Base-by-base conservation (phyloP, 257 asterid genomes). In the Paraleonurus japonicus region DNA sequence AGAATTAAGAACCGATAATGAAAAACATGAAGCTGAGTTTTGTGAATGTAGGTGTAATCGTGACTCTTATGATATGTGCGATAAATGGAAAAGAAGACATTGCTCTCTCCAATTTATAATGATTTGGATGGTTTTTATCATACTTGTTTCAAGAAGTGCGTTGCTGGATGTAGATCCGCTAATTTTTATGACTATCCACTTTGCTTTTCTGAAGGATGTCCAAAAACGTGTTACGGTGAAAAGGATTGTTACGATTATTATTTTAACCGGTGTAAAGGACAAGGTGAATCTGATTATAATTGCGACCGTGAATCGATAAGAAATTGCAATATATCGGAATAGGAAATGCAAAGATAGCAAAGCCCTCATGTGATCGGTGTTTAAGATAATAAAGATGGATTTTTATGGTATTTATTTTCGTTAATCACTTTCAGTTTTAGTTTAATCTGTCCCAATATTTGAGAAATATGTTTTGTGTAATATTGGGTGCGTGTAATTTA, bases 401-500 rank as follows among this genome's bases (percentile, higher is more conserved):
- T 6, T 41, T 41, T 11, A 41, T n/a, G n/a, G n/a, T 45, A 0
- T n/a, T 28, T 28, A 17, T 28, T 7, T 27, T 59, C 22, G 65
- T n/a, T 59, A 5, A 27, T 59, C 23, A 59, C 65, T 13, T 47
- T 47, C 15, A 59, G 11, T 27, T 39, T 58, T 20, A 26, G 64
- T 26, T 12, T 4, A 58, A 58, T 58, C 32, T 54, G 61, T 54
- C 61, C 30, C 2, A 23, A n/a, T 27, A 58, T 65, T 24, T 55
- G 12, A 16, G 16, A 8, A 9, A 10, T 17, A 30, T 2, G 12
- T 30, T 60, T 28, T 15, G 22, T 61, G 67, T 61, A 8, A 17
- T 45, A 13, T 68, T 72, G 58, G 73, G 60, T 65, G 24, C 22
- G 75, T 67, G 55, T 45, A 67, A 55, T 17, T 69, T 48, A 13